A percentile compares a stretch with the other conserved stretches of the same genome.
Evolutionary conservation across 176 grass and related monocot species (phyloP).

Genomic region (Tuctoria greenei): DNA sequence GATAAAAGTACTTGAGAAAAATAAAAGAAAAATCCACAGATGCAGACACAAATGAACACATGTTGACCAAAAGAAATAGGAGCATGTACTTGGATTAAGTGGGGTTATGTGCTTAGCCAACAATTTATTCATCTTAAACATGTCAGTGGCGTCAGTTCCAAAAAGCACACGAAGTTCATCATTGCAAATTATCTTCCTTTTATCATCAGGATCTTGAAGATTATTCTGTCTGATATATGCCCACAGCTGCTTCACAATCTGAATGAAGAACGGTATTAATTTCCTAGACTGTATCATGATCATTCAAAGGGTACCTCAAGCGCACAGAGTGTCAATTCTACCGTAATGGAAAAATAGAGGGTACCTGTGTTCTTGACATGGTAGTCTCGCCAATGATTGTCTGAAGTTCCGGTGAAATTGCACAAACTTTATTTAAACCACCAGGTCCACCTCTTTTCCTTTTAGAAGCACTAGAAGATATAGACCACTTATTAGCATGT

Average conservation of each 20-base stretch:
- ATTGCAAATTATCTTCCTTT: conserved; percentile 99
- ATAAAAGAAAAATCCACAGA: background rate
- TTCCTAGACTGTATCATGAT: conserved; percentile 14
- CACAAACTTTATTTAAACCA: conserved; percentile 94
- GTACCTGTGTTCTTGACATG: conserved; percentile 98
- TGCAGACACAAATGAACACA: conserved; percentile 25
- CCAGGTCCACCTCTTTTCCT: conserved; percentile 89
- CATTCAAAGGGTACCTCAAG: background rate
- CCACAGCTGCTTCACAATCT: conserved; percentile 99
- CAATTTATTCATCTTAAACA: conserved; percentile 99
- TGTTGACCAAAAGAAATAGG: conserved; percentile 24
- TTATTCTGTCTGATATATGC: conserved; percentile 95
- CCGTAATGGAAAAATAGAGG: background rate
- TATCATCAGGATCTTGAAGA: conserved; percentile 97
- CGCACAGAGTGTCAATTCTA: conserved; percentile 3
- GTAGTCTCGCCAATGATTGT: conserved; percentile 84
- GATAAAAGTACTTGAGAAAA: conserved; percentile 29
- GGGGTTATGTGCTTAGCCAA: conserved; percentile 95
- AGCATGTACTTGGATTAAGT: conserved; percentile 62
- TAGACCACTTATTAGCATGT: conserved; percentile 16
- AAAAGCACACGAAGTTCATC: conserved; percentile 87
- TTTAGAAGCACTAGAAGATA: conserved; percentile 51
- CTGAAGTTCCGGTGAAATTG: conserved; percentile 96
- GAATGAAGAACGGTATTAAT: conserved; percentile 40
- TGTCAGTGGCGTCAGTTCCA: conserved; percentile 93